These are phyloP conservation scores for Colletotrichum aenigma DNA, from an alignment of 2,329 filamentous ascomycete genomes.

Conservation along the genomic window DNA sequence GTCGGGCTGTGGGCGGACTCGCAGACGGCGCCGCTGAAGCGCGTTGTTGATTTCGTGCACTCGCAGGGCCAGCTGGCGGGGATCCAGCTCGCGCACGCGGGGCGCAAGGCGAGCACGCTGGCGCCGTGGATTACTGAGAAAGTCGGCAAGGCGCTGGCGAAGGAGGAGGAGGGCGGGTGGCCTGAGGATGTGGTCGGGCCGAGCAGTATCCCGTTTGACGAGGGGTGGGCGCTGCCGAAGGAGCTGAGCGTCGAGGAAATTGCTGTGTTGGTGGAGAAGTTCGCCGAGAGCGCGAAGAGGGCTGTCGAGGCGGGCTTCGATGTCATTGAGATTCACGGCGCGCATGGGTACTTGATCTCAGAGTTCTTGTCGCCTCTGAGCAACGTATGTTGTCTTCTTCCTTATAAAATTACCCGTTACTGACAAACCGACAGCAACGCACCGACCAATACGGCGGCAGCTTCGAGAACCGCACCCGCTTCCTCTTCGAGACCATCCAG, in stretches of 20 bases:
- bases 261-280: slow-evolving; percentile 64
- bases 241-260: slow-evolving; percentile 75
- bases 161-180: slow-evolving; percentile 59
- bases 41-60: slow-evolving; percentile 79
- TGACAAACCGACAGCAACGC: slow-evolving; percentile 42
- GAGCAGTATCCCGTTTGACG: slow-evolving; percentile 61
- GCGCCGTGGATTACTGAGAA: slow-evolving; percentile 69
- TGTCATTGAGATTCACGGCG: slow-evolving; percentile 71
- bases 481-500: slow-evolving; percentile 59
- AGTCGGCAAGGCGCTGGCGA: slow-evolving; percentile 52
- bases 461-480: slow-evolving; percentile 69
- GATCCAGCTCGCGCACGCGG: slow-evolving; percentile 84
- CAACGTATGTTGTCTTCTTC: slow-evolving; percentile 45
- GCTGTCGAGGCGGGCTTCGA: slow-evolving; percentile 76
- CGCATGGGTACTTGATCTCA: slow-evolving; percentile 70
- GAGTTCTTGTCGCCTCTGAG: slow-evolving; percentile 67
- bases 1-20: slow-evolving; percentile 82
- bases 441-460: slow-evolving; percentile 70
- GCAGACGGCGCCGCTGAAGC: slow-evolving; percentile 75
- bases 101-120: slow-evolving; percentile 67
- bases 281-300: slow-evolving; percentile 60
- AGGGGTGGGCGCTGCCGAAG: slow-evolving; percentile 64
- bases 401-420: neutral
- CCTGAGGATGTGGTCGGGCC: slow-evolving; percentile 58
- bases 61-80: slow-evolving; percentile 77